phyloP scores from a whole-genome alignment of 2,329 filamentous ascomycete genomes.

The Botryotinia globosa region DNA sequence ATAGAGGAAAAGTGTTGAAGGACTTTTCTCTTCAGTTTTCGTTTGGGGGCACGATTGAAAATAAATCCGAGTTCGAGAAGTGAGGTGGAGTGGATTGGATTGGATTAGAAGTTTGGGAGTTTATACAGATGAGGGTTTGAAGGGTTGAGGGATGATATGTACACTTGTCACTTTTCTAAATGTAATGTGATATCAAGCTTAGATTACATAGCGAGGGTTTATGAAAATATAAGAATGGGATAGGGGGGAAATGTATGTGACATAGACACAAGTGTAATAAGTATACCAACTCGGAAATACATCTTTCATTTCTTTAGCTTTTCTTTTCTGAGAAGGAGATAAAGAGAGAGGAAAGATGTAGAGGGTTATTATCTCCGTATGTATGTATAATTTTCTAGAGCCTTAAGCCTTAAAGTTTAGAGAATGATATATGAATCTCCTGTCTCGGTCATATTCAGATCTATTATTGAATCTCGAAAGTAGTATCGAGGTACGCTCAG shows the following conservation, averaged over 20 bases:
- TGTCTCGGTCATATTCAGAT: not conserved
- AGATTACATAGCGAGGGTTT: not conserved
- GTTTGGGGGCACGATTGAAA: too few relatives aligned
- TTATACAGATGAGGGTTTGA: not conserved
- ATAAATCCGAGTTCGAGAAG: not conserved
- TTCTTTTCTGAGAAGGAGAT: not conserved
- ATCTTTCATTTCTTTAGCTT: not conserved
- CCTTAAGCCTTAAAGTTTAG: not conserved
- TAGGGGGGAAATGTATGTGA: not conserved
- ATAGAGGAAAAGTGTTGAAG: too few relatives aligned
- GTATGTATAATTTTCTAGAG: not conserved
- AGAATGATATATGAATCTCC: too few relatives aligned
- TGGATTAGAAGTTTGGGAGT: not conserved
- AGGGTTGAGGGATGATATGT: not conserved
- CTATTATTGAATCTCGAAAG: not conserved
- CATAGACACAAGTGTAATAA: not conserved
- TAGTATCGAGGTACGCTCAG: not conserved
- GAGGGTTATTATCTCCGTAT: not conserved
- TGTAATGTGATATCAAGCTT: not conserved
- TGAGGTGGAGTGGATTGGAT: not conserved
- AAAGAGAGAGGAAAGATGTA: not conserved
- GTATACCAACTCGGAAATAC: not conserved
- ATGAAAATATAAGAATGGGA: not conserved
- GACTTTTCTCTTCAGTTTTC: too few relatives aligned
- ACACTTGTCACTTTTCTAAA: not conserved